Conservation (phyloP, 345 rosid genomes). For the Pelargonium nanum region DNA sequence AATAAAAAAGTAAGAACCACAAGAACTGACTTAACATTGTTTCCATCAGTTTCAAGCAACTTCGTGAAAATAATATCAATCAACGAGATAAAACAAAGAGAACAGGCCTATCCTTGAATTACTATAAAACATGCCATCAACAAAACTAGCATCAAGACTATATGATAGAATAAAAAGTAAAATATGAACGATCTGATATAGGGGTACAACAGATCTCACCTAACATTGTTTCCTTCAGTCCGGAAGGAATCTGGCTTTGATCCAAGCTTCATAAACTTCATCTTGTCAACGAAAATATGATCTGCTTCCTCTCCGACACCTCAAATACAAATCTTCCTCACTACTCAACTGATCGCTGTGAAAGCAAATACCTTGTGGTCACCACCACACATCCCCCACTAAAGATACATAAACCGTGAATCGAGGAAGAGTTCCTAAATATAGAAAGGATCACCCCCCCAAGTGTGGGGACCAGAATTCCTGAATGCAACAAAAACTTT, state of each 20-base stretch:
- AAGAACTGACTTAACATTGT: background rate
- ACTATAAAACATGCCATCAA: too few species aligned
- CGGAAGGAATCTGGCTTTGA: constrained; percentile 72
- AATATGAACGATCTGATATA: background rate
- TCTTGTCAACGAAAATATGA: constrained; percentile 26
- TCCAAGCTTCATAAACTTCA: constrained; percentile 97
- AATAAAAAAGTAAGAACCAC: background rate
- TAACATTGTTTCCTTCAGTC: constrained; percentile 31
- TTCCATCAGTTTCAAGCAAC: too few species aligned
- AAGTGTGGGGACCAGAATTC: constrained; percentile 63
- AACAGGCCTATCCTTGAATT: too few species aligned
- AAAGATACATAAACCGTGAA: constrained; percentile 22
- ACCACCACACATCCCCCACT: constrained; percentile 23
- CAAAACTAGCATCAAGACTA: background rate
- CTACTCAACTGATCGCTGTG: constrained; percentile 15
- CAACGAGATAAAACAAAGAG: too few species aligned
- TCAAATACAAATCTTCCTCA: constrained; percentile 10
- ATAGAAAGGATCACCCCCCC: constrained; percentile 32
- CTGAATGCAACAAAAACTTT: constrained; percentile 28
- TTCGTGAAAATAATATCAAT: too few species aligned
- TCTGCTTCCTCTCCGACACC: constrained; percentile 10
- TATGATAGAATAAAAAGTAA: background rate
- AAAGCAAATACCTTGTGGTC: constrained; percentile 17
- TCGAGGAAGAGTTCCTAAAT: constrained; percentile 24
- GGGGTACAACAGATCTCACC: constrained; percentile 18